phyloP scores from a whole-genome alignment of 139 green algal species.

The Closterium sp. region DNA sequence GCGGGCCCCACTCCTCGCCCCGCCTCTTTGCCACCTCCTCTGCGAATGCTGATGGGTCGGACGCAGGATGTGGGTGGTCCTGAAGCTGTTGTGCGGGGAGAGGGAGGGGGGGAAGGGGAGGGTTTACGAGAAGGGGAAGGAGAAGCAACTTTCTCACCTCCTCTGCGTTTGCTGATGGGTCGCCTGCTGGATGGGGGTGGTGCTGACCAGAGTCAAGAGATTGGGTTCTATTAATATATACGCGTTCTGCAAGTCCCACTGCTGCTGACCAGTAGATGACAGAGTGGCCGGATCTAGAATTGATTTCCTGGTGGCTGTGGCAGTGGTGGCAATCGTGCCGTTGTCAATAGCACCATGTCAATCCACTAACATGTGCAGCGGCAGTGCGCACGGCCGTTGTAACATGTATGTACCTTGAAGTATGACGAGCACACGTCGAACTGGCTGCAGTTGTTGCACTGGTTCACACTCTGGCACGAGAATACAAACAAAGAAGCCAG shows the following conservation, averaged over 20 bases:
- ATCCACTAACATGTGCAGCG: no score
- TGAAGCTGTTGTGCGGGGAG: neutral
- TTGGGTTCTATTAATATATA: no score
- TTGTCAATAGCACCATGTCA: no score
- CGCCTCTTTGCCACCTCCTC: neutral
- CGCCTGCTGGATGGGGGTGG: no score
- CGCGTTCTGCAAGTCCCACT: no score
- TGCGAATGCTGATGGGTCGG: neutral
- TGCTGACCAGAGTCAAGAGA: no score
- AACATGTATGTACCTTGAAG: constrained; percentile 33
- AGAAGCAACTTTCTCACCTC: no score
- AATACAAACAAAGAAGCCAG: constrained; percentile 3
- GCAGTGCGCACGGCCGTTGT: neutral
- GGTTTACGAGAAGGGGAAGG: neutral
- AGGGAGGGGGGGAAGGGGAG: neutral
- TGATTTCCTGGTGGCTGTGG: no score
- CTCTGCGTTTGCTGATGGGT: no score
- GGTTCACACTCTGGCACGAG: constrained; percentile 20
- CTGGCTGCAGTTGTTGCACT: constrained; percentile 40
- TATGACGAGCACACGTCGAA: constrained; percentile 45
- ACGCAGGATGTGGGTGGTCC: neutral
- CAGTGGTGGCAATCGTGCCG: no score
- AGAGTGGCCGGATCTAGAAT: no score
- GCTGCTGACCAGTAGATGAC: no score
- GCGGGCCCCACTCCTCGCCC: neutral